phyloP scores from a whole-genome alignment of 495 filamentous ascomycete species.

The Xylaria flabelliformis region DNA sequence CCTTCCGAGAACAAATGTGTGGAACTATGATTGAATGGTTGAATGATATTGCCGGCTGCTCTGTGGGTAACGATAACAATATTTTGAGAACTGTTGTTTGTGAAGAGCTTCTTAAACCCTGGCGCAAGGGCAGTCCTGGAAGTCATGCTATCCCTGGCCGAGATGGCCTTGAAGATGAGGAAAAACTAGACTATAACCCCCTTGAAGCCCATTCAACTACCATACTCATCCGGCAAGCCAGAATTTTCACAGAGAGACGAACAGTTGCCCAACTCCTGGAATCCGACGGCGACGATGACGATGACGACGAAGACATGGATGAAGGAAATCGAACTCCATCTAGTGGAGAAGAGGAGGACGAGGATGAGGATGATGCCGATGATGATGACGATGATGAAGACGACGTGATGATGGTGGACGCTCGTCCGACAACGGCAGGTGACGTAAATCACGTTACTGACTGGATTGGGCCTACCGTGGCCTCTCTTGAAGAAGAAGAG shows the following conservation, averaged over 20 bases:
- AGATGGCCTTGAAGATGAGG: constrained; percentile 90
- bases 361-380: constrained; percentile 53
- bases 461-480: constrained; percentile 43
- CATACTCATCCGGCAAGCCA: constrained; percentile 35
- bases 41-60: constrained; percentile 88
- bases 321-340: constrained; percentile 30
- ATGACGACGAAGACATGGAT: constrained; percentile 50
- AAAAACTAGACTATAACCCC: constrained; percentile 48
- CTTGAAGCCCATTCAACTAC: constrained; percentile 31
- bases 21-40: constrained; percentile 98
- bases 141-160: constrained; percentile 82
- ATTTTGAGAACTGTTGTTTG: constrained; percentile 83
- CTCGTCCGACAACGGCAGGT: constrained; percentile 56
- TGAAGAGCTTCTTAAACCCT: constrained; percentile 85
- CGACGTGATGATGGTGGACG: constrained; percentile 56
- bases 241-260: constrained; percentile 32
- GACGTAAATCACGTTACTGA: constrained; percentile 61
- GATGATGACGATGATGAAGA: constrained; percentile 57
- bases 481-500: constrained; percentile 65
- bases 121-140: constrained; percentile 86
- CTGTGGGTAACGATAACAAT: constrained; percentile 77
- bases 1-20: constrained; percentile 97
- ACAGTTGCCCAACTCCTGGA: constrained; percentile 35
- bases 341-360: constrained; percentile 53
- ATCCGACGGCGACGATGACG: constrained; percentile 59